These are phyloP conservation scores for Cucurbitaria berberidis DNA, from an alignment of 2,329 filamentous ascomycete genomes.

Conservation along the genomic window DNA sequence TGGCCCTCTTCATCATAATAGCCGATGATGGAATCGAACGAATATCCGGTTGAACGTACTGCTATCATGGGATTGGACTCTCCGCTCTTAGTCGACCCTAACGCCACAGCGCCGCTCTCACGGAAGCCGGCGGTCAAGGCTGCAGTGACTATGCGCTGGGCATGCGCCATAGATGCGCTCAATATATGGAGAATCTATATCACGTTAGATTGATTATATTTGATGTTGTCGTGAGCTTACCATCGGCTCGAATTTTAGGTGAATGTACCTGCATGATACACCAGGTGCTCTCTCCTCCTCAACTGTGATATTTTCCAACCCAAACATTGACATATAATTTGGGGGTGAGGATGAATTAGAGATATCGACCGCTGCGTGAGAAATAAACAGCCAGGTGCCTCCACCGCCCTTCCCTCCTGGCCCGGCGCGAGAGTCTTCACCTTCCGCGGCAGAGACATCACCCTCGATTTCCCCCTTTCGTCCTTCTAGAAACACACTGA, in stretches of 20 bases:
- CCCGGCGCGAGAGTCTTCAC: slow-evolving; percentile 57
- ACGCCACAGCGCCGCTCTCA: slow-evolving; percentile 82
- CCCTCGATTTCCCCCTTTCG: slow-evolving; percentile 52
- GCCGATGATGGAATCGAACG: slow-evolving; percentile 82
- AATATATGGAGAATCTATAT: slow-evolving; percentile 85
- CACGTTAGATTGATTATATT: slow-evolving; percentile 24
- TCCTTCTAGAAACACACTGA: slow-evolving; percentile 89
- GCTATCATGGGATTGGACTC: slow-evolving; percentile 76
- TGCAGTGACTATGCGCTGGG: slow-evolving; percentile 75
- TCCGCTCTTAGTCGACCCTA: slow-evolving; percentile 51
- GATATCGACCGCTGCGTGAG: slow-evolving; percentile 71
- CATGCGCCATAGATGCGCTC: slow-evolving; percentile 74
- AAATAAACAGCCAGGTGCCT: slow-evolving; percentile 83
- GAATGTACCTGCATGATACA: slow-evolving; percentile 60
- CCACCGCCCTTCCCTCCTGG: slow-evolving; percentile 84
- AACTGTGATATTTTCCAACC: slow-evolving; percentile 37
- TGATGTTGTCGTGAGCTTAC: slow-evolving; percentile 60
- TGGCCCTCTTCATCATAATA: slow-evolving; percentile 49
- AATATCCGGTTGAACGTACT: slow-evolving; percentile 81
- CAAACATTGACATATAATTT: slow-evolving; percentile 44
- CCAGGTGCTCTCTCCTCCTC: slow-evolving; percentile 5
- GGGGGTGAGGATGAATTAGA: slow-evolving; percentile 10
- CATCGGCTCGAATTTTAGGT: slow-evolving; percentile 96
- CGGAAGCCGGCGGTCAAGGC: slow-evolving; percentile 85
- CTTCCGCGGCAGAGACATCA: slow-evolving; percentile 12